Conservation (phyloP, 345 rosid genomes). For the Lumnitzera littorea region DNA sequence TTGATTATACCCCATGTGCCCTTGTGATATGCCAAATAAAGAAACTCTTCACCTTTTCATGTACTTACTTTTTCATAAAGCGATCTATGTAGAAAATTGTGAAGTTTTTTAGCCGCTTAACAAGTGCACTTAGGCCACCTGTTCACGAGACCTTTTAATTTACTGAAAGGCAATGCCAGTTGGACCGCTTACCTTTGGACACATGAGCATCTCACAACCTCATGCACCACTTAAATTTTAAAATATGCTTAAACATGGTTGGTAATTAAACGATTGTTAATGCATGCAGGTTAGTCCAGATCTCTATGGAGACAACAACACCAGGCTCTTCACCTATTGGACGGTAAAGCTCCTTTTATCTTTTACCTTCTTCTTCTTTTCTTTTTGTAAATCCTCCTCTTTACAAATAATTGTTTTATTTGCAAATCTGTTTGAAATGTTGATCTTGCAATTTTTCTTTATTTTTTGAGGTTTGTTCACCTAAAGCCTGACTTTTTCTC, state of each 20-base stretch:
- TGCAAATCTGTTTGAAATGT: neutral
- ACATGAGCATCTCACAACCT: too few species aligned
- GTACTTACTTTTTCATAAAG: too few species aligned
- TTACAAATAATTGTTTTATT: neutral
- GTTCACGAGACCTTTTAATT: too few species aligned
- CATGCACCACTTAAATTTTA: constrained; percentile 2
- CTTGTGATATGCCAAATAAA: too few species aligned
- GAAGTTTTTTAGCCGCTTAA: too few species aligned
- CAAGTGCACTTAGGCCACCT: too few species aligned
- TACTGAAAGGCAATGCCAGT: too few species aligned
- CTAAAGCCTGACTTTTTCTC: neutral
- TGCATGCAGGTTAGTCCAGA: constrained; percentile 84
- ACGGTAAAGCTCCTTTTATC: constrained; percentile 51
- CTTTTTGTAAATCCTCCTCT: too few species aligned
- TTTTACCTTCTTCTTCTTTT: neutral
- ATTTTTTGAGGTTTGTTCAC: neutral
- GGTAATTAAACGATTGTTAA: neutral
- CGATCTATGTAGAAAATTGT: too few species aligned
- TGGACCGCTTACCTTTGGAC: neutral
- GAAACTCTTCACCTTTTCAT: too few species aligned
- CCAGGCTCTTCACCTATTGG: constrained; percentile 99
- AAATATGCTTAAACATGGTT: constrained; percentile 8
- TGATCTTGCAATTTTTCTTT: neutral
- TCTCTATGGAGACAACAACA: constrained; percentile 98
- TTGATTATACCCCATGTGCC: too few species aligned